Evolutionary conservation across 345 rosid genomes (phyloP).

Genomic region (Ceriops tagal): DNA sequence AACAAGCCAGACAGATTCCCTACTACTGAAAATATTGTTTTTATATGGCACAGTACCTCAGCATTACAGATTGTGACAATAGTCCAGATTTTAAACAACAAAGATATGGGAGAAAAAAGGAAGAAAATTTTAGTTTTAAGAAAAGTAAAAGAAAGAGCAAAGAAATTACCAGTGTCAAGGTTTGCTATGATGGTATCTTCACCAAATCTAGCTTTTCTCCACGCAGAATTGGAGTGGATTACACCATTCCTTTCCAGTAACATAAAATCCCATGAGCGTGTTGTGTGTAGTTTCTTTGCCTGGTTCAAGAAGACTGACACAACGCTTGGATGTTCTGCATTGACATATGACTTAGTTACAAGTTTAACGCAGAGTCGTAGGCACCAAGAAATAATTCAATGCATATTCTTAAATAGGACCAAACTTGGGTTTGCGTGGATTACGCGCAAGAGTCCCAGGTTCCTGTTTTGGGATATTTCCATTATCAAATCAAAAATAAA

Average conservation of each 20-base stretch:
- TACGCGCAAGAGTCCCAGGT: too few relatives aligned
- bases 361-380: not conserved
- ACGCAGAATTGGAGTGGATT: constrained; percentile 41
- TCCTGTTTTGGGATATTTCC: too few relatives aligned
- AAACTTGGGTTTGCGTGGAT: too few relatives aligned
- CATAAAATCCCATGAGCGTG: constrained; percentile 90
- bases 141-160: not conserved
- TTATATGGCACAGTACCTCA: too few relatives aligned
- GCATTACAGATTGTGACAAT: not conserved
- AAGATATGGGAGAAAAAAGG: constrained; percentile 33
- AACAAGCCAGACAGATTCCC: too few relatives aligned
- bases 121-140: not conserved
- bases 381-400: not conserved
- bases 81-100: constrained; percentile 52
- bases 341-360: not conserved
- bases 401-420: not conserved
- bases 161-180: constrained; percentile 67
- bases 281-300: constrained; percentile 73
- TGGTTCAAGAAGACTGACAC: constrained; percentile 68
- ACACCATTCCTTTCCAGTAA: constrained; percentile 50
- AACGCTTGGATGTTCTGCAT: constrained; percentile 68
- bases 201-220: constrained; percentile 73
- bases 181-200: constrained; percentile 78
- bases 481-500: too few relatives aligned
- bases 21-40: too few relatives aligned